phyloP scores from a whole-genome alignment of 108 stramenopile species.

The Halocafeteria seosinensis region DNA sequence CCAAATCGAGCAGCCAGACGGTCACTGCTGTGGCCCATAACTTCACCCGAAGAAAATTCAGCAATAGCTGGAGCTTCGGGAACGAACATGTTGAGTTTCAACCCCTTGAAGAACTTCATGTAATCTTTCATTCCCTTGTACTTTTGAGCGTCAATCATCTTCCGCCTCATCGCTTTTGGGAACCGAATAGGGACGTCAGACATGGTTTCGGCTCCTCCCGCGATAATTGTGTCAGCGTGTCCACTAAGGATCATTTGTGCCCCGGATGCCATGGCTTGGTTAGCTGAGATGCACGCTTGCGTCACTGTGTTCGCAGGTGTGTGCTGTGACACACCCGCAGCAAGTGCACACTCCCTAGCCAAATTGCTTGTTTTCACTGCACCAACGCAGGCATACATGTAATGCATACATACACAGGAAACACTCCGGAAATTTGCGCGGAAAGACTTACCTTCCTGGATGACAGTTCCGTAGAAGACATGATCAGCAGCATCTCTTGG shows the following conservation, averaged over 20 bases:
- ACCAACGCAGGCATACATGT: not conserved
- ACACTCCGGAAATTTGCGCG: not conserved
- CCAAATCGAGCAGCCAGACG: slow-evolving; percentile 80
- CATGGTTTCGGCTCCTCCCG: slow-evolving; percentile 87
- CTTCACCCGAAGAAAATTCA: slow-evolving; percentile 94
- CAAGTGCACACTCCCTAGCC: slow-evolving; percentile 72
- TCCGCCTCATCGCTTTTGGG: slow-evolving; percentile 53
- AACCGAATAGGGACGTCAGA: slow-evolving; percentile 85
- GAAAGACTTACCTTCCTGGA: slow-evolving; percentile 50
- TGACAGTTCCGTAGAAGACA: slow-evolving; percentile 74
- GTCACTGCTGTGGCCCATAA: slow-evolving; percentile 92
- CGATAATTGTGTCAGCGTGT: slow-evolving; percentile 72
- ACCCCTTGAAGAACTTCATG: slow-evolving; percentile 61
- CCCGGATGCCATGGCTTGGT: slow-evolving; percentile 72
- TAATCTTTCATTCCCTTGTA: slow-evolving; percentile 73
- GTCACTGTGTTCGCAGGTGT: slow-evolving; percentile 78
- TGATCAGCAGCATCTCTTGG: slow-evolving; percentile 70
- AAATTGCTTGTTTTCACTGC: slow-evolving; percentile 61
- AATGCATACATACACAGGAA: not conserved
- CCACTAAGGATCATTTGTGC: slow-evolving; percentile 77
- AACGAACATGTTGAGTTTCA: slow-evolving; percentile 61
- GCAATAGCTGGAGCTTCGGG: slow-evolving; percentile 92
- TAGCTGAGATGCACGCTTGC: slow-evolving; percentile 85
- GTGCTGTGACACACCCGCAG: slow-evolving; percentile 68
- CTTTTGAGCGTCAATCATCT: slow-evolving; percentile 67